These are phyloP conservation scores for Penicillium hordei DNA, from an alignment of 2,329 filamentous ascomycete genomes.

Conservation along the genomic window DNA sequence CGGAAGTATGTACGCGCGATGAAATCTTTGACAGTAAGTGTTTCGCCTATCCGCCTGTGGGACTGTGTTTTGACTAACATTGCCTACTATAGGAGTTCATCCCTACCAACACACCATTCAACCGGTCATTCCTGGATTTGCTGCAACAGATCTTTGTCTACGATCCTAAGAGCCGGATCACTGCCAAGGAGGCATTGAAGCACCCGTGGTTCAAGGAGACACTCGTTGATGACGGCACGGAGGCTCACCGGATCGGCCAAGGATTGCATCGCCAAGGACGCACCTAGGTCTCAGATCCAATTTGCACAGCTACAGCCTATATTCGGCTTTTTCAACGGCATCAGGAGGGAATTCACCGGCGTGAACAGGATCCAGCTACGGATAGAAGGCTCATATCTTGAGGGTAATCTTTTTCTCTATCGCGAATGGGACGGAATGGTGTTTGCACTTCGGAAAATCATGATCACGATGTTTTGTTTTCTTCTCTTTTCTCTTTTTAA, in stretches of 20 bases:
- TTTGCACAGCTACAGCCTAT: conserved; percentile 4
- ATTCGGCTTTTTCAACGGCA: conserved; percentile 8
- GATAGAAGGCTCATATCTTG: conserved; percentile 26
- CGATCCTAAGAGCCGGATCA: conserved; percentile 64
- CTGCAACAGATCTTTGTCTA: conserved; percentile 65
- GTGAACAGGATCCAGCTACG: conserved; percentile 21
- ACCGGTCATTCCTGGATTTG: conserved; percentile 63
- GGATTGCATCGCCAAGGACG: conserved; percentile 37
- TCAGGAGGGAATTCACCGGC: conserved; percentile 11
- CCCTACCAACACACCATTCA: conserved; percentile 59
- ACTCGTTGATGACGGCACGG: conserved; percentile 65
- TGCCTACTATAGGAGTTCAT: conserved; percentile 58
- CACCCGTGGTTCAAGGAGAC: conserved; percentile 67
- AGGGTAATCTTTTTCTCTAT: conserved; percentile 23
- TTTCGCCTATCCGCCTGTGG: background rate
- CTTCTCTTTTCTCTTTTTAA: conserved; percentile 10
- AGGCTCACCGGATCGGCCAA: conserved; percentile 59
- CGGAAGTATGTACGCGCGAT: conserved; percentile 68
- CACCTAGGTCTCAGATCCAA: conserved; percentile 11
- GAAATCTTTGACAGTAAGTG: conserved; percentile 59
- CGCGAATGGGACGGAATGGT: conserved; percentile 21
- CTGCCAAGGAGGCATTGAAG: conserved; percentile 63
- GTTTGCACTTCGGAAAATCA: conserved; percentile 25
- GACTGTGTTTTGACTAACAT: conserved; percentile 14
- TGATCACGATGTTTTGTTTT: conserved; percentile 25